Conservation (phyloP, 2,329 filamentous ascomycete genomes). For the Diaporthe longicolla region DNA sequence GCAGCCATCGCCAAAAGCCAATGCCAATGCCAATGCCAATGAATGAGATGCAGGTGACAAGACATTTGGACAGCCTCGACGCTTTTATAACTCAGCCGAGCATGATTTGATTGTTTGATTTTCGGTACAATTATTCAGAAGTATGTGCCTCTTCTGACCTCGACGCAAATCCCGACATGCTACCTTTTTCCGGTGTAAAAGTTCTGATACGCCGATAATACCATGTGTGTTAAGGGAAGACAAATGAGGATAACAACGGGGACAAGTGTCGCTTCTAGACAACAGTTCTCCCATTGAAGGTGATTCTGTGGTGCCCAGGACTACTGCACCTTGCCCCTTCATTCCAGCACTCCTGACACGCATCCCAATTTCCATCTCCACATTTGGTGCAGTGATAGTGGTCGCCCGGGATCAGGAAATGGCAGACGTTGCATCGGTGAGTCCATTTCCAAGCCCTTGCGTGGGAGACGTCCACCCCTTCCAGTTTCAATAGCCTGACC, state of each 20-base stretch:
- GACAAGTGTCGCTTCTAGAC: background rate
- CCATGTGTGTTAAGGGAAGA: too few relatives aligned
- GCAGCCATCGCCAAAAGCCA: background rate
- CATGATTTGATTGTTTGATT: background rate
- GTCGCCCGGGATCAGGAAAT: constrained; percentile 13
- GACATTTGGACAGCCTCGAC: background rate
- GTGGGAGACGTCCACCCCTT: background rate
- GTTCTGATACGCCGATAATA: too few relatives aligned
- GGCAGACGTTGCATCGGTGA: background rate
- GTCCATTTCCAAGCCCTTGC: constrained; percentile 19
- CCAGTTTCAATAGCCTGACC: constrained; percentile 18
- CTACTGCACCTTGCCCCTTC: constrained; percentile 12
- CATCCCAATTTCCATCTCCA: constrained; percentile 15
- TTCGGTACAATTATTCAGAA: background rate
- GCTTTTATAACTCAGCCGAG: background rate
- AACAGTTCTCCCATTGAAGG: background rate
- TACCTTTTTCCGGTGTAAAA: too few relatives aligned
- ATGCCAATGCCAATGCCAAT: background rate
- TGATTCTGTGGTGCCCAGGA: constrained; percentile 12
- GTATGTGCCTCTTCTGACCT: background rate
- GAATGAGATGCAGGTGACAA: background rate
- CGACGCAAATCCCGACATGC: too few relatives aligned
- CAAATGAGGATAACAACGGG: background rate
- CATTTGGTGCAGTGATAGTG: constrained; percentile 15
- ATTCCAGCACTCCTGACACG: constrained; percentile 14